phyloP scores from a whole-genome alignment of 2,329 filamentous ascomycete genomes.

The Dactylonectria macrodidyma region DNA sequence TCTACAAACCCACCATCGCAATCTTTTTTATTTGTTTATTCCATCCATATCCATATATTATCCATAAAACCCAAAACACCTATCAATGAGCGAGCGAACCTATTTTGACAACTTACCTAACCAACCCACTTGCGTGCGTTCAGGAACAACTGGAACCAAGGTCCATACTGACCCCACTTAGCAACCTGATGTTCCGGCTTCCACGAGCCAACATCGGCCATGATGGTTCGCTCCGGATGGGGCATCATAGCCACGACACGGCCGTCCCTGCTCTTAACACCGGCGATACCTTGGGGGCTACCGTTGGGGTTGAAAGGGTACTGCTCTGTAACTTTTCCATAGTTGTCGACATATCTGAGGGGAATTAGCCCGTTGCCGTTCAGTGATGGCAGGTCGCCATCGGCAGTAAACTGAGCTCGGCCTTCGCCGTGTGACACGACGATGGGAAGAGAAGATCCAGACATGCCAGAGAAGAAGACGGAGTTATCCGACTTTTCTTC shows the following conservation, averaged over 20 bases:
- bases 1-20: slow-evolving; percentile 26
- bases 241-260: slow-evolving; percentile 93
- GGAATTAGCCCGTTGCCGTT: slow-evolving; percentile 79
- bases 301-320: slow-evolving; percentile 94
- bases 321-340: slow-evolving; percentile 78
- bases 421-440: slow-evolving; percentile 69
- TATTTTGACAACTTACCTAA: slow-evolving; percentile 48
- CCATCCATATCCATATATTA: slow-evolving; percentile 22
- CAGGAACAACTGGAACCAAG: slow-evolving; percentile 89
- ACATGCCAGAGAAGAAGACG: slow-evolving; percentile 47
- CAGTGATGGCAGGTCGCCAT: slow-evolving; percentile 67
- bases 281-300: slow-evolving; percentile 85
- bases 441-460: slow-evolving; percentile 46
- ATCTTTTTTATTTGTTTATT: slow-evolving; percentile 20
- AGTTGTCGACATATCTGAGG: slow-evolving; percentile 89
- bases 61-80: slow-evolving; percentile 26
- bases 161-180: slow-evolving; percentile 85
- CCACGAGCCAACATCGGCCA: slow-evolving; percentile 85
- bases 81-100: slow-evolving; percentile 27
- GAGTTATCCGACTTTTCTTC: slow-evolving; percentile 45
- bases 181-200: slow-evolving; percentile 71
- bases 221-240: slow-evolving; percentile 90
- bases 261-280: slow-evolving; percentile 82
- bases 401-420: slow-evolving; percentile 78
- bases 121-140: slow-evolving; percentile 92